phyloP scores from a whole-genome alignment of 1,139 yeast species.

The Spathaspora sp. region DNA sequence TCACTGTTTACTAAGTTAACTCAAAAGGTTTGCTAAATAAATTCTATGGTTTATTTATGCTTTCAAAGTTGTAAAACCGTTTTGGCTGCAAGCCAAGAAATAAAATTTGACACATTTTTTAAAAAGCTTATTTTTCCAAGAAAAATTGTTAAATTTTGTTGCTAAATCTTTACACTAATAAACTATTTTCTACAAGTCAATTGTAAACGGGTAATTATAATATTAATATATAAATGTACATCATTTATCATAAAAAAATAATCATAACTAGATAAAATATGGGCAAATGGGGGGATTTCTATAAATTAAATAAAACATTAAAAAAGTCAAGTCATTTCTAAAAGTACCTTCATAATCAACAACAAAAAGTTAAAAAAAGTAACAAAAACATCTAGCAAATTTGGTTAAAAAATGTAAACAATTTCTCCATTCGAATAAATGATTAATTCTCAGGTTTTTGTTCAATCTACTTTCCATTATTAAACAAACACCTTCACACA shows the following conservation, averaged over 20 bases:
- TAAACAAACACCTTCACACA: slow-evolving; percentile 7
- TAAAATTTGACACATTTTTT: too few species aligned
- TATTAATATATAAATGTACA: slow-evolving; percentile 2
- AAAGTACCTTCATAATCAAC: slow-evolving; percentile 5
- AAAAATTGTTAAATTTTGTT: too few species aligned
- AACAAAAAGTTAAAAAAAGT: background rate
- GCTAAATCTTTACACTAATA: too few species aligned
- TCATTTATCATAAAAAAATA: background rate
- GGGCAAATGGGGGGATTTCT: slow-evolving; percentile 9
- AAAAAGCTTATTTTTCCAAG: too few species aligned
- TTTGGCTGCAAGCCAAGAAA: too few species aligned
- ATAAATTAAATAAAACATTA: slow-evolving; percentile 5
- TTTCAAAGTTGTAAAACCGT: too few species aligned
- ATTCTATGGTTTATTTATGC: too few species aligned
- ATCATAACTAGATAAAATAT: background rate
- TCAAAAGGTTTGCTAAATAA: too few species aligned
- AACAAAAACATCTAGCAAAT: background rate
- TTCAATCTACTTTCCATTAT: slow-evolving; percentile 1
- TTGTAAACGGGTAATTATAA: background rate
- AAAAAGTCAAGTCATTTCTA: slow-evolving; percentile 10
- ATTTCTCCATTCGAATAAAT: background rate
- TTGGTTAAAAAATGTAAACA: background rate
- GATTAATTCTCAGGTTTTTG: slow-evolving; percentile 6
- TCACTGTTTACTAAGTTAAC: too few species aligned
- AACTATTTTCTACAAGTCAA: too few species aligned